These are phyloP conservation scores for Babesia divergens DNA, from an alignment of 169 alveolate genomes.

Conservation along the genomic window DNA sequence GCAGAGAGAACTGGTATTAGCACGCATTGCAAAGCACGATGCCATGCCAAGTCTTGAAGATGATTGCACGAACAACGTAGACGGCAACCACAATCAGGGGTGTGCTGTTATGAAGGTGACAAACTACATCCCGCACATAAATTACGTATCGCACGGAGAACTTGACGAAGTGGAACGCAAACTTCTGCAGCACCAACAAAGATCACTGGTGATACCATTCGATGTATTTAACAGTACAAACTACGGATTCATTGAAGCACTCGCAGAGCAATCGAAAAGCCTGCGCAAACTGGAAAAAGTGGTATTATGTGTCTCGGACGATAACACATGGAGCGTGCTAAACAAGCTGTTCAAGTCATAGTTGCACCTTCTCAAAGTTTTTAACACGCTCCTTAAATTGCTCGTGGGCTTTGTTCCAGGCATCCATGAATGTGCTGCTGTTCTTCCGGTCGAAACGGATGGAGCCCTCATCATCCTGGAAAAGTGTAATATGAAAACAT, in stretches of 20 bases:
- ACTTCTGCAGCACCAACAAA: neutral
- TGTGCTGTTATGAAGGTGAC: neutral
- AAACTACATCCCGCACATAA: neutral
- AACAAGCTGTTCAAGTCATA: slow-evolving; percentile 27
- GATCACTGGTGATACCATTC: slow-evolving; percentile 2
- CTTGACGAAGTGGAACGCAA: neutral
- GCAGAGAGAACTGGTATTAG: neutral
- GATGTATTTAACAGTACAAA: neutral
- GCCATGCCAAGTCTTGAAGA: neutral
- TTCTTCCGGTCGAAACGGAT: slow-evolving; percentile 3
- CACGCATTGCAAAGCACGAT: slow-evolving; percentile 1
- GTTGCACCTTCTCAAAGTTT: slow-evolving; percentile 38
- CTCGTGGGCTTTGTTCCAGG: slow-evolving; percentile 63
- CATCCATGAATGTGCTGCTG: slow-evolving; percentile 32
- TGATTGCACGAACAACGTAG: neutral
- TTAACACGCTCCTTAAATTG: slow-evolving; percentile 28
- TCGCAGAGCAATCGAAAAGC: neutral
- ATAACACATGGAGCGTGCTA: neutral
- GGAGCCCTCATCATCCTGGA: slow-evolving; percentile 44
- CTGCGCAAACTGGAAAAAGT: neutral
- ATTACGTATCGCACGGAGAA: slow-evolving; percentile 6
- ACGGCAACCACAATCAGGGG: neutral
- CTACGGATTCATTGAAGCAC: neutral
- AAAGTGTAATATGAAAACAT: too few species aligned
- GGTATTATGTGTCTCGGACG: slow-evolving; percentile 2